phyloP scores from a whole-genome alignment of 1,139 yeast species.

The Pichia sp. region DNA sequence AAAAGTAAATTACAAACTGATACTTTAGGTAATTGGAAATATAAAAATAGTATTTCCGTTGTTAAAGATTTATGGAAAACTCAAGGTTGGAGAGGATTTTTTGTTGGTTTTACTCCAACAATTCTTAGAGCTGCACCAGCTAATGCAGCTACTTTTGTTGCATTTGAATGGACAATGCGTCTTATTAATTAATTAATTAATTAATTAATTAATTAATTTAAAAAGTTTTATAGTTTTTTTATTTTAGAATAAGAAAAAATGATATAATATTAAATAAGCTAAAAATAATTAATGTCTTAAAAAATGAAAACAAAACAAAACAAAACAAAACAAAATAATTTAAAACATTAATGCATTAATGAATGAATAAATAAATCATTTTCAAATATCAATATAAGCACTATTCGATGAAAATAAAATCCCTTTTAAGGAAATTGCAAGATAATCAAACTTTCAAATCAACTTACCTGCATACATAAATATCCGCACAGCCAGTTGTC shows the following conservation, averaged over 20 bases:
- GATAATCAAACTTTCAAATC: too few species aligned
- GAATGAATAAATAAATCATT: too few species aligned
- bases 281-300: too few species aligned
- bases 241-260: background rate
- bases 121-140: conserved; percentile 95
- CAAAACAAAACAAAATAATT: too few species aligned
- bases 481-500: too few species aligned
- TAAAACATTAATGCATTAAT: too few species aligned
- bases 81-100: conserved; percentile 68
- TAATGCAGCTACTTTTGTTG: conserved; percentile 90
- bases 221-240: background rate
- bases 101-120: conserved; percentile 85
- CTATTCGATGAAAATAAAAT: too few species aligned
- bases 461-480: too few species aligned
- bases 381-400: too few species aligned
- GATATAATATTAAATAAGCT: too few species aligned
- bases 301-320: too few species aligned
- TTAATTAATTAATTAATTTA: background rate
- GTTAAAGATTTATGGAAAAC: conserved; percentile 44
- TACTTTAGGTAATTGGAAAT: conserved; percentile 45
- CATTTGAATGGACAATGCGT: conserved; percentile 76
- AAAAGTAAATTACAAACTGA: conserved; percentile 87
- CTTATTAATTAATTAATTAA: conserved; percentile 4
- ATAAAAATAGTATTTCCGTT: conserved; percentile 49
- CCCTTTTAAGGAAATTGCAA: too few species aligned